Evolutionary conservation across 306 rosid genomes (phyloP), one percentile per base, ranked within the genome.

Genomic region (Medicago ruthenica): DNA sequence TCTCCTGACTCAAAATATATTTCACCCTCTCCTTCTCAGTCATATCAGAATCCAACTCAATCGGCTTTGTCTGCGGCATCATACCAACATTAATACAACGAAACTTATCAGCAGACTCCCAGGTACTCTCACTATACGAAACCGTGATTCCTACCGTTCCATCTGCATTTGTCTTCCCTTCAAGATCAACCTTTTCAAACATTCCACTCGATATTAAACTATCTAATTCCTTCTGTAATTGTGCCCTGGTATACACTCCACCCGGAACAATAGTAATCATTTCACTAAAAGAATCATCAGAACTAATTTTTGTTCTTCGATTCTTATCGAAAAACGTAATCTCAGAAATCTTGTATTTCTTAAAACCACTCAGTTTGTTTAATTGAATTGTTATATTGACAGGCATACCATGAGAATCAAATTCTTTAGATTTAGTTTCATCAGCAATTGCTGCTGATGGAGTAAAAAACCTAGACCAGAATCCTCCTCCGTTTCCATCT

Each of bases 161-260:
- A 60, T 95, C 97, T 0, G 97, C 48, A n/a, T 90, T 92, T 4
- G 99, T 90, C 66, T 90, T 92, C 59, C 97, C 97, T 71, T 95
- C 97, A 84, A 95, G 57, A 67, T 95, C 97, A 8, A 95, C 99
- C 85, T 92, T 95, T 87, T 92, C 97, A 75, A 95, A 95, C 99
- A 95, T 95, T 47, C 99, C 99, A 50, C 97, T 92, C n/a, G 89
- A 85, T 4, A 92, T 92, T 0, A 95, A 84, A 17, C 82, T 74
- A 55, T 95, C 99, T 2, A 95, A 87, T 87, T 95, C 97, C 65
- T 90, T 95, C 85, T 89, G 97, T 16, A 95, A 91, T 79, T 92
- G 99, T 0, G 97, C 85, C 77, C 86, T 95, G 7, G 97, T 87
- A 85, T 95, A 95, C 3, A 85, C 44, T 6, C 96, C 97, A 1